A percentile compares a stretch with the other conserved stretches of the same genome.
Conservation (phyloP, 176 grass and related monocot species). For the Rhynchospora breviuscula region DNA sequence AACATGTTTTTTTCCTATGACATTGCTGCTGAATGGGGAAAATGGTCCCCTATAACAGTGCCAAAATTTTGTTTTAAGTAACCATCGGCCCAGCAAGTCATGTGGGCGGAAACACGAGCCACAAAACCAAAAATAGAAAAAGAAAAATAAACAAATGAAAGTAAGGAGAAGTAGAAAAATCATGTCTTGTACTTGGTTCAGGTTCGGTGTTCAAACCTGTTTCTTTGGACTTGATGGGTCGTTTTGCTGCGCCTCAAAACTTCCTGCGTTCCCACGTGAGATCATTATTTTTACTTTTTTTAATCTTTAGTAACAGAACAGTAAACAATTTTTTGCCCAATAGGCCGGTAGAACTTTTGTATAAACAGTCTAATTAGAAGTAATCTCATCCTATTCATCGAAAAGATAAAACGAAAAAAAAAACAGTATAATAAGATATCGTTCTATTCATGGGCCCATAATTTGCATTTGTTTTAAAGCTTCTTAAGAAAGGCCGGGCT, state of each 20-base stretch:
- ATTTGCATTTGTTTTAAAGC: too few relatives aligned
- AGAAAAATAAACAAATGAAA: not conserved
- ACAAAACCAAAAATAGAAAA: not conserved
- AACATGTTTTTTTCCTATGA: not conserved
- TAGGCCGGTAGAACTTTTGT: not conserved
- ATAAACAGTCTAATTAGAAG: not conserved
- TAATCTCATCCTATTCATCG: not conserved
- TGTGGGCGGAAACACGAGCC: not conserved
- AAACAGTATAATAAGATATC: too few relatives aligned
- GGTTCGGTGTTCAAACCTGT: not conserved
- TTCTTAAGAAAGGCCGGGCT: too few relatives aligned
- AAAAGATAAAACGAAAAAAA: too few relatives aligned
- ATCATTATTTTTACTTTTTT: not conserved
- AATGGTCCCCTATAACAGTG: not conserved
- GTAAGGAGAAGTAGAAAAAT: not conserved
- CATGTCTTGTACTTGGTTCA: not conserved
- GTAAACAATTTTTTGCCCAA: not conserved
- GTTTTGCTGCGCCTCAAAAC: not conserved
- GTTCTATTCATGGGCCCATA: too few relatives aligned
- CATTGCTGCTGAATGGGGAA: not conserved
- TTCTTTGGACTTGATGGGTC: not conserved
- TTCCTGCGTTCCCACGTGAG: not conserved
- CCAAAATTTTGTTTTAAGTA: not conserved
- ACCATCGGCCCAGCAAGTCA: not conserved
- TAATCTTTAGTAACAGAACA: not conserved